phyloP scores from a whole-genome alignment of 495 filamentous ascomycete genomes.

The Podospora sp. region DNA sequence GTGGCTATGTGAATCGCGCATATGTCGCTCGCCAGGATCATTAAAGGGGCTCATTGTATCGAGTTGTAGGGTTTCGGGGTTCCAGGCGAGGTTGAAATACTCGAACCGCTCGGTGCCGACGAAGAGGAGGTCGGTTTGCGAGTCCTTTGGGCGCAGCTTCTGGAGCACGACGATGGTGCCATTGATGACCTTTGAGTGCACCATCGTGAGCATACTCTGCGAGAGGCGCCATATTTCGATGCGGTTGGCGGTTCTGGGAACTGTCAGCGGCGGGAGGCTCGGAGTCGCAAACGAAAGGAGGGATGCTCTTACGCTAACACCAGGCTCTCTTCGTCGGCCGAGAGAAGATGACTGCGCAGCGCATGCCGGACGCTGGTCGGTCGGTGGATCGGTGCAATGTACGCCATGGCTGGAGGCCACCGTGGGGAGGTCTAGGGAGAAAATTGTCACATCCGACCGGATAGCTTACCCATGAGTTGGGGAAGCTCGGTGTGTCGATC shows the following conservation, averaged over 20 bases:
- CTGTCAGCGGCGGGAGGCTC: slow-evolving; percentile 8
- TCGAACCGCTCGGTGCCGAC: slow-evolving; percentile 86
- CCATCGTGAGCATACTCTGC: slow-evolving; percentile 45
- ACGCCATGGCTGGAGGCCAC: slow-evolving; percentile 67
- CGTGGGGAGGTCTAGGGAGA: not conserved
- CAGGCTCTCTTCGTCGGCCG: slow-evolving; percentile 73
- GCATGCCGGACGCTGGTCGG: slow-evolving; percentile 89
- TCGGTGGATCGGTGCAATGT: slow-evolving; percentile 89
- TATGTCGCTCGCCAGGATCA: slow-evolving; percentile 76
- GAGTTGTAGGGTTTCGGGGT: slow-evolving; percentile 60
- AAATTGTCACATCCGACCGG: slow-evolving; percentile 26
- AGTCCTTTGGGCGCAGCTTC: slow-evolving; percentile 72
- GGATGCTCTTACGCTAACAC: slow-evolving; percentile 73
- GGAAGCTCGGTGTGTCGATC: not conserved
- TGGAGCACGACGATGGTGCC: slow-evolving; percentile 86
- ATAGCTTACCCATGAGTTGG: not conserved
- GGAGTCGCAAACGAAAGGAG: slow-evolving; percentile 13
- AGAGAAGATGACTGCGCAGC: slow-evolving; percentile 74
- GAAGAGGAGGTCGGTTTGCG: slow-evolving; percentile 83
- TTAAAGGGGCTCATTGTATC: slow-evolving; percentile 66
- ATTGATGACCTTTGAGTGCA: slow-evolving; percentile 69
- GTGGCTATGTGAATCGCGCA: slow-evolving; percentile 73
- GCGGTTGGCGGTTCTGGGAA: slow-evolving; percentile 79
- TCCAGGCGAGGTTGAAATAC: slow-evolving; percentile 90
- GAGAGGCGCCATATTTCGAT: slow-evolving; percentile 76